phyloP scores from a whole-genome alignment of 345 rosid species.

The Eucalyptus regnans region DNA sequence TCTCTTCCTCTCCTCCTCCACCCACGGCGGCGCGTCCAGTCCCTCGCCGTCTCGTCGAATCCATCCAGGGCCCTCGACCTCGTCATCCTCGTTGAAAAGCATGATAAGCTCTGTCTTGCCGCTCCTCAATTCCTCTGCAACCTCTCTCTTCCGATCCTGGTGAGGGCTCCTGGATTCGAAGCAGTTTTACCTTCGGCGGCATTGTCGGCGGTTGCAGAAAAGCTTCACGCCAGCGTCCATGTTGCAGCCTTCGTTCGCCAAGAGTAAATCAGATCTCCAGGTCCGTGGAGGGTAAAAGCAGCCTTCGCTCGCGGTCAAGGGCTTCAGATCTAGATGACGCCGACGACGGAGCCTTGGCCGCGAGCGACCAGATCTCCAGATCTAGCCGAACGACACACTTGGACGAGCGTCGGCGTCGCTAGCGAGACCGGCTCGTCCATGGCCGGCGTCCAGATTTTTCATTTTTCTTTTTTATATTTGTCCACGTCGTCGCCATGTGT shows the following conservation, averaged over 20 bases:
- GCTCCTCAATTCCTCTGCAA: fast-evolving
- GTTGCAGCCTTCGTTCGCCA: not conserved
- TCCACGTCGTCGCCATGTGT: not conserved
- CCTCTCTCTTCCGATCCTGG: not conserved
- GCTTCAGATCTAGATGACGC: not conserved
- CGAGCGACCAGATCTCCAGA: not conserved
- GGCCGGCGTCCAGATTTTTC: not conserved
- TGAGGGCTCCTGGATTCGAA: not conserved
- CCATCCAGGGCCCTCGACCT: not conserved
- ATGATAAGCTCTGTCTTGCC: not conserved
- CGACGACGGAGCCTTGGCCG: not conserved
- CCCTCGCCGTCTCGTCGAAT: not conserved
- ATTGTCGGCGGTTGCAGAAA: not conserved
- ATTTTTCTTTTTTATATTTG: too few relatives aligned
- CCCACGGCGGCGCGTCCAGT: not conserved
- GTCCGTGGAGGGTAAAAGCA: not conserved
- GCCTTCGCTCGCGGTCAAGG: not conserved
- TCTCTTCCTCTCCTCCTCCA: not conserved
- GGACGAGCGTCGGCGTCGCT: not conserved
- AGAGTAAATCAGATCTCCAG: not conserved
- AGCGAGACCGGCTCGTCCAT: not conserved
- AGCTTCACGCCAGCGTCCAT: not conserved
- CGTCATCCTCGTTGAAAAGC: not conserved
- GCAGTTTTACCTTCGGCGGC: not conserved
- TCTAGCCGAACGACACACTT: not conserved